Evolutionary conservation across 2,329 filamentous ascomycete species (phyloP).

Genomic region (Colletotrichum eremochloae): DNA sequence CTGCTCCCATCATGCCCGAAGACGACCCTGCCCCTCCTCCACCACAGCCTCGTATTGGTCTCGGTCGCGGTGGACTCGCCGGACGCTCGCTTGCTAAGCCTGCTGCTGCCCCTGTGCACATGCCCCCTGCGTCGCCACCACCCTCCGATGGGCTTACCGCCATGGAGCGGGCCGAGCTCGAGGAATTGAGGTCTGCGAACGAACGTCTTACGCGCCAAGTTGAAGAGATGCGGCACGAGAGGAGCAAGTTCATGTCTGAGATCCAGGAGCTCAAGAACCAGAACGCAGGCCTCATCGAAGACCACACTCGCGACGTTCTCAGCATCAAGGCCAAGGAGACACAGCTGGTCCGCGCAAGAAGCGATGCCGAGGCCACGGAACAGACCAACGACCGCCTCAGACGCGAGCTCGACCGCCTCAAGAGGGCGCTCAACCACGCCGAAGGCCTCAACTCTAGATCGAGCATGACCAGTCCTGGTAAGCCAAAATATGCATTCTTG

Average conservation of each 20-base stretch:
- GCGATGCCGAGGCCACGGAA: constrained; percentile 90
- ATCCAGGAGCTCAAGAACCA: constrained; percentile 96
- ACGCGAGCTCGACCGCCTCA: constrained; percentile 91
- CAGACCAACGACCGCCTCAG: constrained; percentile 86
- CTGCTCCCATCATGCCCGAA: constrained; percentile 66
- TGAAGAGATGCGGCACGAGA: constrained; percentile 86
- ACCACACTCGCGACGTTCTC: constrained; percentile 93
- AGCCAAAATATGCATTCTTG: not conserved
- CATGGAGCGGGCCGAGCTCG: constrained; percentile 91
- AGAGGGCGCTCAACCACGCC: constrained; percentile 81
- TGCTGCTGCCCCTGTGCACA: constrained; percentile 61
- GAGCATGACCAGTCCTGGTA: constrained; percentile 48
- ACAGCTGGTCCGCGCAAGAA: constrained; percentile 90
- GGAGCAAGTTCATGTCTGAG: constrained; percentile 84
- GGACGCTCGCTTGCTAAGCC: constrained; percentile 88
- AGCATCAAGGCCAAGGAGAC: constrained; percentile 99
- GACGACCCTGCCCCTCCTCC: constrained; percentile 70
- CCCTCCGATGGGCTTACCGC: constrained; percentile 76
- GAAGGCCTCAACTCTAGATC: constrained; percentile 60
- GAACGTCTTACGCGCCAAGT: constrained; percentile 81
- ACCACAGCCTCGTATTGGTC: constrained; percentile 72
- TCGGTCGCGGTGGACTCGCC: constrained; percentile 85
- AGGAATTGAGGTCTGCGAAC: constrained; percentile 87
- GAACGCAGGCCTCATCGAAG: constrained; percentile 96
- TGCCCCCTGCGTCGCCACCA: constrained; percentile 67